A percentile compares a stretch with the other conserved stretches of the same genome.
phyloP scores from a whole-genome alignment of 441 rosid genomes.

The Eutrema salsugineum region DNA sequence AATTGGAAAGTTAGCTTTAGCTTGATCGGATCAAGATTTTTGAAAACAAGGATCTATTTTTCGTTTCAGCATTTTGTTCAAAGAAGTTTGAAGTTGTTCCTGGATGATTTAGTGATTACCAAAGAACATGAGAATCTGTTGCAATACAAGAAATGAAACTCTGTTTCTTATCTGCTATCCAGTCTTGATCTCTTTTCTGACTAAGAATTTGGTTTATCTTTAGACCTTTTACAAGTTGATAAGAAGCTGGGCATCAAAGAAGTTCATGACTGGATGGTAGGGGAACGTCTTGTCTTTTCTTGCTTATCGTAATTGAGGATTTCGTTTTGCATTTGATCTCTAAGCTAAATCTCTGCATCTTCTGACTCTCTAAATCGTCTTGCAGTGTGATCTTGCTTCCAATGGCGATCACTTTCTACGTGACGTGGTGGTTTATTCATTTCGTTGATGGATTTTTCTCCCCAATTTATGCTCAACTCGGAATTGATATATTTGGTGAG shows the following conservation, averaged over 20 bases:
- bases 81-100: neutral
- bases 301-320: neutral
- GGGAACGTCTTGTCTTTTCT: slow-evolving; percentile 19
- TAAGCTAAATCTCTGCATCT: neutral
- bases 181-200: neutral
- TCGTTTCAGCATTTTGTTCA: neutral
- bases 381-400: slow-evolving; percentile 96
- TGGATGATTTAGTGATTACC: neutral
- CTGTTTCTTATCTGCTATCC: neutral
- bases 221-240: slow-evolving; percentile 88
- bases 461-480: slow-evolving; percentile 88
- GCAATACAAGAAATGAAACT: neutral
- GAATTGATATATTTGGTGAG: slow-evolving; percentile 89
- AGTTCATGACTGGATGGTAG: slow-evolving; percentile 99
- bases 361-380: neutral
- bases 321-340: neutral
- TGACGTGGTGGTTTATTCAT: slow-evolving; percentile 99
- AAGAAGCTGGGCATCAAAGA: slow-evolving; percentile 97
- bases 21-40: neutral
- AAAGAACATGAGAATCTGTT: neutral
- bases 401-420: slow-evolving; percentile 86
- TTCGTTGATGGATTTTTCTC: slow-evolving; percentile 98
- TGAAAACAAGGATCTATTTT: neutral
- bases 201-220: slow-evolving; percentile 16
- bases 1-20: slow-evolving; percentile 5